Evolutionary conservation across 2,329 filamentous ascomycete species (phyloP), one percentile per base, ranked within the genome.

Genomic region (Dactylella cylindrospora): DNA sequence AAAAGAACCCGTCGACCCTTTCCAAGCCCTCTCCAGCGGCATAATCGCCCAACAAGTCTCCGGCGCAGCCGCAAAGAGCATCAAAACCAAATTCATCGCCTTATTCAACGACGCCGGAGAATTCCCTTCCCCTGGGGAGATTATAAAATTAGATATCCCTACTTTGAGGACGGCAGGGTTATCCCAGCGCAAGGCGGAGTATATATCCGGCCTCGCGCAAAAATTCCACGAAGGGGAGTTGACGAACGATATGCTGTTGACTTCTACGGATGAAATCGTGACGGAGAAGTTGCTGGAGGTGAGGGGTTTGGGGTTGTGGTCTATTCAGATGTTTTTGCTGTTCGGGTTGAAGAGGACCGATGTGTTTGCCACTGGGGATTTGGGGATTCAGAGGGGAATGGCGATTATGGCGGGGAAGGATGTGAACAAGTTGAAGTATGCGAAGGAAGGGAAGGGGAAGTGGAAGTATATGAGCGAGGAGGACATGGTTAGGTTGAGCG

Each of bases 11-110:
- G 82, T 96, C 61, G 89, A 97, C 73, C 93, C 93, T 0, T 98
- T 96, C 70, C 84, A 86, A 68, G 84, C 82, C 54, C 78, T 98
- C 26, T 80, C 82, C 31, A 90, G 85, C 72, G 86, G 90, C 45
- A 96, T 98, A 70, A 95, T 97, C 68, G 90, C 88, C 47, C 93
- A 97, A 74, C 93, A 98, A 75, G 91, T 98, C 15, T 95, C 90
- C 0, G 90, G 91, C 13, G 89, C 90, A 4, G 93, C 93, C 0
- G 93, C 93, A 9, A 85, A 82, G 67, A 87, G 87, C 4, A 97
- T 98, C 74, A 90, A 91, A 72, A 80, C 80, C 43, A 91, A 88
- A 66, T 96, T 96, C 71, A 75, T 95, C 15, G 78, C 76, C 1
- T 75, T 96, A 4, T 96, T 95, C 72, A 68, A 49, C 28, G 71